Base-by-base conservation (phyloP, 164 flowering plant species). In the Tinospora cordifolia region DNA sequence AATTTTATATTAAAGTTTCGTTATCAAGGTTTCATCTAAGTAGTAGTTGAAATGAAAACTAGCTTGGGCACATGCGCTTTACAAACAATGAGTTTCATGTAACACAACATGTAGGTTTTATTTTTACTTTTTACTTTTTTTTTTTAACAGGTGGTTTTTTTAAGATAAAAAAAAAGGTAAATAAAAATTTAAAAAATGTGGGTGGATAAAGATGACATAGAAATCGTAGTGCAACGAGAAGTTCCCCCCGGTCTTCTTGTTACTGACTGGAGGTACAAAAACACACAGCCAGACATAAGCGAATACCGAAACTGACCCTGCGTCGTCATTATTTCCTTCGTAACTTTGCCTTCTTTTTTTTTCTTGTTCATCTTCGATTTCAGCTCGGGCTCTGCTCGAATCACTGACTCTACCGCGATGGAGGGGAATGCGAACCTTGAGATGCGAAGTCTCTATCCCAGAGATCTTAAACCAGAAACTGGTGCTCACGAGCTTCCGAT, bases 401-500 rank as follows among this genome's bases (percentile, higher is more conserved):
- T 54, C 57, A 62, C 59, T 62, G n/a, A n/a, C 66, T 13, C 70
- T 68, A 12, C 74, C 57, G 46, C 54, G 67, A 72, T 72, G 74
- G 74, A 62, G 9, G 73, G 41, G 34, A 69, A 72, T 72, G 62
- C 49, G 69, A 47, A 63, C 17, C 70, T 68, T 38, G 70, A 78
- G 4, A 41, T 46, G 4, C 26, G 51, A 67, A 58, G 49, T 66
- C 67, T 39, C 36, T 27, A 22, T 17, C 3, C 38, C 17, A 30
- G n/a, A 72, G 65, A 21, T 72, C 54, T 15, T 3, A 74, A 65
- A 47, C 30, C 65, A 22, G 69, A 63, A 36, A 26, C 30, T 6
- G 41, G 66, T 25, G 41, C 69, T 51, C 36, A 34, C 5, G 73
- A 76, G 74, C 74, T 77, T 59, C 79, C 41, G 30, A 72, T 74